A percentile compares a stretch with the other conserved stretches of the same genome.
Conservation (phyloP, 1,139 yeast genomes). For the Debaryomyces sp. region DNA sequence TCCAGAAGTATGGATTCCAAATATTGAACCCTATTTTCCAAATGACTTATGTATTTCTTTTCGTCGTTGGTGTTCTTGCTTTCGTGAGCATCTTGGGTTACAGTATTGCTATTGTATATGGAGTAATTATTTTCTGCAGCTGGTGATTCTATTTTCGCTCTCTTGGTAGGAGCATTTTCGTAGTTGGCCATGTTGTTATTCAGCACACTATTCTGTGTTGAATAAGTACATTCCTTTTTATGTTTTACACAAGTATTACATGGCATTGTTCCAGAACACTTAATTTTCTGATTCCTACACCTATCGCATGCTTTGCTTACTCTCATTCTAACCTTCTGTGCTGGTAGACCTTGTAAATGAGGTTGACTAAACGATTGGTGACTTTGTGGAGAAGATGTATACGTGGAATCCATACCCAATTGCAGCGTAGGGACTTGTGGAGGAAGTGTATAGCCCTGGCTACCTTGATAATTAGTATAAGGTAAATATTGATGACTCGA, state of each 20-base stretch:
- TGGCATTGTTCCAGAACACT: constrained; percentile 62
- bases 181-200: neutral
- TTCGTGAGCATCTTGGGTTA: constrained; percentile 14
- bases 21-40: constrained; percentile 45
- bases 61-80: constrained; percentile 13
- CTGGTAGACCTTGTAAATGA: neutral
- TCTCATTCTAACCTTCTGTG: constrained; percentile 33
- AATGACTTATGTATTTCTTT: constrained; percentile 30
- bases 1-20: constrained; percentile 35
- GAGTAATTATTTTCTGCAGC: constrained; percentile 14
- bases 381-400: neutral
- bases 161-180: constrained; percentile 3
- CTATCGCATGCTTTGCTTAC: constrained; percentile 64
- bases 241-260: constrained; percentile 54
- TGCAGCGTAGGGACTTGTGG: neutral
- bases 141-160: constrained; percentile 18
- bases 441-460: neutral
- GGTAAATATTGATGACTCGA: constrained; percentile 5
- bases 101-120: constrained; percentile 10
- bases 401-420: neutral
- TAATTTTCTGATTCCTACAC: constrained; percentile 62
- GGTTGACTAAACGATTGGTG: constrained; percentile 1
- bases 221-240: constrained; percentile 41
- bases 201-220: constrained; percentile 8
- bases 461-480: neutral